Conservation (phyloP, 1,284 basidiomycete species). For the Mycosarcoma maydis region DNA sequence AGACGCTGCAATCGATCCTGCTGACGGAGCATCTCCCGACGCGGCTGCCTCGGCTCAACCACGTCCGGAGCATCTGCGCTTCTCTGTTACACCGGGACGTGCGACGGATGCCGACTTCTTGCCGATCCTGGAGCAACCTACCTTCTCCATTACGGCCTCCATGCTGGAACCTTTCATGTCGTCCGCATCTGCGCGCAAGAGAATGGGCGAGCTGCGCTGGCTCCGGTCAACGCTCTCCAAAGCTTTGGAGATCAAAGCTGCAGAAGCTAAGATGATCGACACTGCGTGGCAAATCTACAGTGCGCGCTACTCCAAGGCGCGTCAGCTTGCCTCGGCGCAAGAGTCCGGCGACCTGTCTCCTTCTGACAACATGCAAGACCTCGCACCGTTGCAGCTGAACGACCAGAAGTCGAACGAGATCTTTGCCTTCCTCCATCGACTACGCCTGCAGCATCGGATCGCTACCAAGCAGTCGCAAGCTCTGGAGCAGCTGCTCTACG, state of each 20-base stretch:
- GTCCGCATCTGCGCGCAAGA: conserved; percentile 23
- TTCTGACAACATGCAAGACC: not conserved
- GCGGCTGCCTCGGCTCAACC: conserved; percentile 1
- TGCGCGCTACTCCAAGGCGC: conserved; percentile 23
- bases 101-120: conserved; percentile 42
- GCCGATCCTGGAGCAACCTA: conserved; percentile 48
- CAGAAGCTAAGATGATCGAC: conserved; percentile 36
- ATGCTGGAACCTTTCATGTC: conserved; percentile 50
- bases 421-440: conserved; percentile 31
- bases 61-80: conserved; percentile 12
- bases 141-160: conserved; percentile 35
- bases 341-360: not conserved
- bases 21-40: not conserved
- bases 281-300: conserved; percentile 33
- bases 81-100: conserved; percentile 12
- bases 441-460: conserved; percentile 24
- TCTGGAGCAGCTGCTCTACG: conserved; percentile 40
- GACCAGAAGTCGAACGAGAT: conserved; percentile 17
- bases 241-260: conserved; percentile 36
- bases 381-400: conserved; percentile 23
- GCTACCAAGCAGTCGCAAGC: conserved; percentile 23
- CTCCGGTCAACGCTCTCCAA: conserved; percentile 17
- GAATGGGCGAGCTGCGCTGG: conserved; percentile 30
- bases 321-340: conserved; percentile 8
- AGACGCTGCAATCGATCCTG: not conserved